Conservation (phyloP, 257 asterid species). For the Scutellaria minor region DNA sequence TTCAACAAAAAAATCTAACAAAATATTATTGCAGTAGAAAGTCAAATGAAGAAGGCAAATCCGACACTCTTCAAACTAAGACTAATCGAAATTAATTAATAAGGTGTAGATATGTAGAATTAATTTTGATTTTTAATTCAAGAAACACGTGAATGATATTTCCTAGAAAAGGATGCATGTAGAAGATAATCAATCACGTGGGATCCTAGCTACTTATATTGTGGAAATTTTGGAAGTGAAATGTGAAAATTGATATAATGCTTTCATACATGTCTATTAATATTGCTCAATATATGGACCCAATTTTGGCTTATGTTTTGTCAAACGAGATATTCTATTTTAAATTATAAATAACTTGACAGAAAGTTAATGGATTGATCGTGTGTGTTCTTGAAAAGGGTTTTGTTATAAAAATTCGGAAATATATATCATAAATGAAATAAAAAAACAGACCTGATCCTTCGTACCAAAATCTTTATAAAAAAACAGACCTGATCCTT, state of each 20-base stretch:
- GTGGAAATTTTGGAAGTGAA: background rate
- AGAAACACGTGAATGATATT: conserved; percentile 39
- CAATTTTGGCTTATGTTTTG: background rate
- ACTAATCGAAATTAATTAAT: conserved; percentile 23
- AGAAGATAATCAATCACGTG: conserved; percentile 25
- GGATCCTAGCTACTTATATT: background rate
- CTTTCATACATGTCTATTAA: background rate
- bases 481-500: no score
- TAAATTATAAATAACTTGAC: no score
- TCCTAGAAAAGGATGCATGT: conserved; percentile 31
- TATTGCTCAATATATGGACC: background rate
- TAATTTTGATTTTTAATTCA: conserved; percentile 19
- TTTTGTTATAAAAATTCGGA: no score
- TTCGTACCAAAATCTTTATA: no score
- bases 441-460: no score
- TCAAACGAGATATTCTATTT: no score
- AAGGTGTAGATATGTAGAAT: background rate
- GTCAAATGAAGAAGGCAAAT: conserved; percentile 29
- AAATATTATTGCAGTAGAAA: background rate
- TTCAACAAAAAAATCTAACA: background rate
- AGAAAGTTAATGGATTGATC: no score
- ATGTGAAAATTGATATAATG: background rate
- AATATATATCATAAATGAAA: no score
- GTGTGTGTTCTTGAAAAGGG: no score
- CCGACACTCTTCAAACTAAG: conserved; percentile 6